Evolutionary conservation across 805 yeast species (phyloP).

Genomic region (Wickerhamomyces bovis): DNA sequence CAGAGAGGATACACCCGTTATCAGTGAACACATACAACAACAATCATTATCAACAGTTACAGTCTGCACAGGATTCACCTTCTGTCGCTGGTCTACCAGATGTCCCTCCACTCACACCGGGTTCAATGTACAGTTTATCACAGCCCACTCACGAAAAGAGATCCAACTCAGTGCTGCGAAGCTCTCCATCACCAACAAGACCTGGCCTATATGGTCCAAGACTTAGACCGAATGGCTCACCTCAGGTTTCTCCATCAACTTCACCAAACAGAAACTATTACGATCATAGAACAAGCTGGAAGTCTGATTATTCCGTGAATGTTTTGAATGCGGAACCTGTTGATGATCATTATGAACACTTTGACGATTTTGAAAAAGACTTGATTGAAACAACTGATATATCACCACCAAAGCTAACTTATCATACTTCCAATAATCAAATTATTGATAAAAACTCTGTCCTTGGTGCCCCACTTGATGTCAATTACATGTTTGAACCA

Average conservation of each 20-base stretch:
- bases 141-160: not conserved
- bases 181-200: constrained; percentile 17
- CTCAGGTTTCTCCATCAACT: constrained; percentile 15
- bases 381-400: not conserved
- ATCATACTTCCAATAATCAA: not conserved
- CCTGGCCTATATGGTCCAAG: constrained; percentile 21
- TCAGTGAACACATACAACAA: constrained; percentile 4
- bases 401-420: not conserved
- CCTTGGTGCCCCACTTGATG: not conserved
- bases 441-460: not conserved
- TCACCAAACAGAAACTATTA: constrained; percentile 23
- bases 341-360: not conserved
- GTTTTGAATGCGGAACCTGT: constrained; percentile 6
- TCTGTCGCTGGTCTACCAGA: constrained; percentile 18
- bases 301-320: constrained; percentile 20
- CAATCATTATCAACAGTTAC: not conserved
- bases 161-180: not conserved
- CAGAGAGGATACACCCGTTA: constrained; percentile 4
- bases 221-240: constrained; percentile 8
- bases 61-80: not conserved
- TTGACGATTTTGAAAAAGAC: not conserved
- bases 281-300: constrained; percentile 25
- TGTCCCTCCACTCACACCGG: constrained; percentile 16
- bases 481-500: not conserved
- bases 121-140: constrained; percentile 1